Conservation (phyloP, 108 stramenopile species). For the Nitzschia palea region DNA sequence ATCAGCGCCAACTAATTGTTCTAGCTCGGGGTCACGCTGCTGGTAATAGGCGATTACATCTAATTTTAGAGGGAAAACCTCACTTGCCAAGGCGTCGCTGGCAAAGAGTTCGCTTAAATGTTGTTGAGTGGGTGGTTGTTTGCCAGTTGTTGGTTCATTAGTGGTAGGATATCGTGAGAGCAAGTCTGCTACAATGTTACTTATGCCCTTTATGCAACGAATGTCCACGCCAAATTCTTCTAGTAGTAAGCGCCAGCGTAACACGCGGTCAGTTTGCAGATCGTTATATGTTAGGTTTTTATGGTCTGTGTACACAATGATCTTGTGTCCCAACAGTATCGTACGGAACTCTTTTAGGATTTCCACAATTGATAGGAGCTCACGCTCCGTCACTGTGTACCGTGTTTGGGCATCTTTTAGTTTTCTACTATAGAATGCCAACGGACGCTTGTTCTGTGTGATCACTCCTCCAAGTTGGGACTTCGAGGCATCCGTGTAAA, state of each 20-base stretch:
- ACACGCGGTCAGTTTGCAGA: conserved; percentile 36
- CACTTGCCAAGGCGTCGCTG: too few relatives aligned
- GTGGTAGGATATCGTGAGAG: neutral
- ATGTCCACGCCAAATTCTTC: conserved; percentile 19
- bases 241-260: conserved; percentile 34
- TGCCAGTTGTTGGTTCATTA: too few relatives aligned
- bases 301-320: conserved; percentile 49
- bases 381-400: conserved; percentile 41
- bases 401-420: conserved; percentile 28
- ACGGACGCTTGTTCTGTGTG: conserved; percentile 11
- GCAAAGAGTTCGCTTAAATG: too few relatives aligned
- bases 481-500: conserved; percentile 38
- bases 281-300: conserved; percentile 32
- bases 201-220: neutral
- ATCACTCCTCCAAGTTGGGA: conserved; percentile 32
- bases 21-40: too few relatives aligned
- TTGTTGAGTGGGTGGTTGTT: too few relatives aligned
- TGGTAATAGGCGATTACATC: too few relatives aligned
- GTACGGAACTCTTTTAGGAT: conserved; percentile 46
- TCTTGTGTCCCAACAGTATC: conserved; percentile 38
- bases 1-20: too few relatives aligned
- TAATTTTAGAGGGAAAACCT: too few relatives aligned
- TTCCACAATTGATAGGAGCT: conserved; percentile 54
- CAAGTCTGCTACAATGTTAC: neutral
- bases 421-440: conserved; percentile 34